Conservation (phyloP, 2,329 filamentous ascomycete species). For the Dryadomyces quercivorus region DNA sequence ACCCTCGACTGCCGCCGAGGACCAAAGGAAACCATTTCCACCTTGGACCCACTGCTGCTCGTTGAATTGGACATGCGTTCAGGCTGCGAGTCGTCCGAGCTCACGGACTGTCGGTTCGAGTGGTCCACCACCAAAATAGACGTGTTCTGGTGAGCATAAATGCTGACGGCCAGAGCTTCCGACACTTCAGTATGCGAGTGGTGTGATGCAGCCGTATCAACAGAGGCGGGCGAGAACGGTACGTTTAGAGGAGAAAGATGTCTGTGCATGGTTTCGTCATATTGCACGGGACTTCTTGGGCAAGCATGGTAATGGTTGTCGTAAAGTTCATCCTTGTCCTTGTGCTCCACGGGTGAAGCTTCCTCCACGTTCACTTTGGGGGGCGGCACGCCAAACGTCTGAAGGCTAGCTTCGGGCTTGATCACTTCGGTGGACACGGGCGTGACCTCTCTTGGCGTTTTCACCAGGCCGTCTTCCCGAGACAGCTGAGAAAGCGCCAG, state of each 20-base stretch:
- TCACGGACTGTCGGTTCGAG: conserved; percentile 35
- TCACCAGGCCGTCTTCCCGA: not conserved
- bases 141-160: conserved; percentile 53
- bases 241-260: conserved; percentile 44
- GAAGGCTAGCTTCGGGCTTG: not conserved
- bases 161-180: conserved; percentile 48
- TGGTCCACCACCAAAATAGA: conserved; percentile 50
- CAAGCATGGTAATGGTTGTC: conserved; percentile 19
- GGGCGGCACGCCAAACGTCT: too few relatives aligned
- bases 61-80: conserved; percentile 3
- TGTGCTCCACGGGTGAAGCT: not conserved
- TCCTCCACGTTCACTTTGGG: not conserved
- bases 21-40: not conserved
- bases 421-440: not conserved
- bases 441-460: conserved; percentile 4
- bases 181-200: conserved; percentile 45
- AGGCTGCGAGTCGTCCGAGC: conserved; percentile 19
- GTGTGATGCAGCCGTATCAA: conserved; percentile 42
- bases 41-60: conserved; percentile 3
- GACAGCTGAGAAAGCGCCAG: not conserved
- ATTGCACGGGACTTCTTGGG: not conserved
- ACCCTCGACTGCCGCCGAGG: not conserved
- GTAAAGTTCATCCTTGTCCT: conserved; percentile 11
- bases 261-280: conserved; percentile 32
- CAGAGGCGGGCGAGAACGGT: conserved; percentile 48